Evolutionary conservation across 148 eudicot species (phyloP).

Genomic region (Dianthus caryophyllus): DNA sequence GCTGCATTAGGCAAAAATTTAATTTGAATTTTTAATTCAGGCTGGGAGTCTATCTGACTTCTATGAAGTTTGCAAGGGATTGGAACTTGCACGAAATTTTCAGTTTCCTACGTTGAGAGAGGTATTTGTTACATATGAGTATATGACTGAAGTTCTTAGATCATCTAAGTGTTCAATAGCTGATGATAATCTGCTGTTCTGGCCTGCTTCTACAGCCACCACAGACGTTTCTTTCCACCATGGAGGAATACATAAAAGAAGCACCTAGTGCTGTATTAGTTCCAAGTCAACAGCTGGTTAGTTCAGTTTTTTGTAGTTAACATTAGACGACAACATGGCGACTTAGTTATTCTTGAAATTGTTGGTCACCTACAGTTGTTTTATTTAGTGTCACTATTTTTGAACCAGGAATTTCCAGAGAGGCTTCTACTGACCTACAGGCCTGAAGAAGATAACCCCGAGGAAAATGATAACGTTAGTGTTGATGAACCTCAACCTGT

Average conservation of each 20-base stretch:
- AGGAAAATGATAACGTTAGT: constrained; percentile 36
- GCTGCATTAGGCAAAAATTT: neutral
- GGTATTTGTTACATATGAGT: constrained; percentile 36
- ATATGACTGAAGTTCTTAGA: neutral
- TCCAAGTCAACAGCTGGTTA: constrained; percentile 66
- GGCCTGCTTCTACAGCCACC: constrained; percentile 57
- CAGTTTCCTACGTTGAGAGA: constrained; percentile 93
- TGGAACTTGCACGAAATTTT: constrained; percentile 95
- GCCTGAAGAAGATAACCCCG: constrained; percentile 53
- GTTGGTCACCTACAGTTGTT: neutral
- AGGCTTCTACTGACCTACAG: constrained; percentile 79
- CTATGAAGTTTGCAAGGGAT: constrained; percentile 91
- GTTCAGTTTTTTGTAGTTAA: constrained; percentile 8
- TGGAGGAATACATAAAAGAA: constrained; percentile 96
- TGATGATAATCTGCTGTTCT: constrained; percentile 20
- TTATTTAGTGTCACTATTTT: constrained; percentile 6
- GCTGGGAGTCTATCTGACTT: constrained; percentile 83
- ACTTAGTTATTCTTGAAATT: neutral
- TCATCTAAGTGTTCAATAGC: neutral
- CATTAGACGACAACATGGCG: neutral
- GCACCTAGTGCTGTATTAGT: constrained; percentile 85
- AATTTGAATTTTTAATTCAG: constrained; percentile 36
- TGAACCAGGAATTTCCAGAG: constrained; percentile 85
- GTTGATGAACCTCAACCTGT: constrained; percentile 47
- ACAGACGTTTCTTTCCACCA: constrained; percentile 48